A percentile compares a stretch with the other conserved stretches of the same genome.
These are phyloP conservation scores for Rhizoclosmatium sp. DNA, from an alignment of 192 early-diverging fungal species.

Conservation along the genomic window DNA sequence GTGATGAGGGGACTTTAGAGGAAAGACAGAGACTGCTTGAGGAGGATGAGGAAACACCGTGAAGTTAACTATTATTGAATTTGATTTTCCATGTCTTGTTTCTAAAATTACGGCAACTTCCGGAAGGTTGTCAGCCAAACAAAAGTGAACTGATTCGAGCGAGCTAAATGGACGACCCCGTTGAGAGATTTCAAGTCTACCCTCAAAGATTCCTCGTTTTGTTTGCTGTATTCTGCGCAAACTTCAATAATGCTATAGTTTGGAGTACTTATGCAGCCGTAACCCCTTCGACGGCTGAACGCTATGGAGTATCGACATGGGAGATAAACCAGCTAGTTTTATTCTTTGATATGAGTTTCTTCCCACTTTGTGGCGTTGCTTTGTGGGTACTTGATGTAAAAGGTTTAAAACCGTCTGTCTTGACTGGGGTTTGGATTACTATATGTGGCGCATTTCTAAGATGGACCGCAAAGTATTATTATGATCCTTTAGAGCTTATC, in stretches of 20 bases:
- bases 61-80: no score
- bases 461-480: neutral
- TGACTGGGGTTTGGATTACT: constrained; percentile 17
- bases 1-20: no score
- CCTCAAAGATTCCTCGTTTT: neutral
- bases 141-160: no score
- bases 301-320: constrained; percentile 2
- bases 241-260: constrained; percentile 22
- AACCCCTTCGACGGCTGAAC: constrained; percentile 21
- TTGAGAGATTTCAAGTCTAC: no score
- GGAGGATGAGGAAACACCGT: no score
- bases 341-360: constrained; percentile 5
- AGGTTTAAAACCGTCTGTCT: constrained; percentile 6
- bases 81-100: no score
- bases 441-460: constrained; percentile 19
- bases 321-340: constrained; percentile 29
- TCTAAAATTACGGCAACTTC: no score
- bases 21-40: no score
- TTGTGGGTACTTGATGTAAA: constrained; percentile 24
- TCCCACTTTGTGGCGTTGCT: constrained; percentile 4
- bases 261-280: constrained; percentile 32
- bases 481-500: neutral
- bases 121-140: no score
- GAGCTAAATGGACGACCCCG: no score
- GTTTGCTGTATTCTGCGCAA: constrained; percentile 6